These are phyloP conservation scores for Ocimum tenuiflorum DNA, from an alignment of 257 asterid genomes.

Conservation along the genomic window DNA sequence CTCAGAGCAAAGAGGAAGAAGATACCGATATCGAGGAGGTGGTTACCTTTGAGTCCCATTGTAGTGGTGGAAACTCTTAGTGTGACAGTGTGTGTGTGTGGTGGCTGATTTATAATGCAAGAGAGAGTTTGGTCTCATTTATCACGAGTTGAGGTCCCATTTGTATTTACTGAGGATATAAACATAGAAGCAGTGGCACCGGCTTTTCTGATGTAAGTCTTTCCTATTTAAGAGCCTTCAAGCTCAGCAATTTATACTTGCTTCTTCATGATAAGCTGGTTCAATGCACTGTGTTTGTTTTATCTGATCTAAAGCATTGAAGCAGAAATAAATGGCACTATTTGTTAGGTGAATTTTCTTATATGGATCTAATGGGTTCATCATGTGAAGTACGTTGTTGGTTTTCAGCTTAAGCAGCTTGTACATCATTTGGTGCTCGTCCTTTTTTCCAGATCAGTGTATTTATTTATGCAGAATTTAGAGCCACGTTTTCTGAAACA, in stretches of 20 bases:
- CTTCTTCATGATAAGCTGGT: background rate
- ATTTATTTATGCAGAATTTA: background rate
- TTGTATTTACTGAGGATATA: constrained; percentile 1
- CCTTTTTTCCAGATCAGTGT: background rate
- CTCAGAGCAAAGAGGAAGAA: constrained; percentile 16
- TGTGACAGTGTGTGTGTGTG: background rate
- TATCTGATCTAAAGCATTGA: background rate
- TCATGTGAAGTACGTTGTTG: too few relatives aligned
- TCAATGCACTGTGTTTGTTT: background rate
- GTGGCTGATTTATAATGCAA: constrained; percentile 28
- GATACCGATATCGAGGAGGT: background rate
- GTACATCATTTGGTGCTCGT: background rate
- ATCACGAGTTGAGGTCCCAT: constrained; percentile 14
- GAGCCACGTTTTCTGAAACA: background rate
- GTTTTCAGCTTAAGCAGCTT: background rate
- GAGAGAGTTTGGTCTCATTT: background rate
- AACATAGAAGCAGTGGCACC: constrained; percentile 28
- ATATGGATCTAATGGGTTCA: background rate
- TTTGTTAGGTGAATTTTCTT: constrained; percentile 25
- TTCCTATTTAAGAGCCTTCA: background rate
- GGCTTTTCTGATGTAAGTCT: constrained; percentile 24
- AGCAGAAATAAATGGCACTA: constrained; percentile 26
- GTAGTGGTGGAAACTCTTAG: background rate
- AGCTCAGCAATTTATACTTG: background rate
- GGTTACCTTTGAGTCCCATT: constrained; percentile 25